These are phyloP conservation scores for Debaryomycetaceae sp. DNA, from an alignment of 1,139 yeast genomes.

Conservation along the genomic window DNA sequence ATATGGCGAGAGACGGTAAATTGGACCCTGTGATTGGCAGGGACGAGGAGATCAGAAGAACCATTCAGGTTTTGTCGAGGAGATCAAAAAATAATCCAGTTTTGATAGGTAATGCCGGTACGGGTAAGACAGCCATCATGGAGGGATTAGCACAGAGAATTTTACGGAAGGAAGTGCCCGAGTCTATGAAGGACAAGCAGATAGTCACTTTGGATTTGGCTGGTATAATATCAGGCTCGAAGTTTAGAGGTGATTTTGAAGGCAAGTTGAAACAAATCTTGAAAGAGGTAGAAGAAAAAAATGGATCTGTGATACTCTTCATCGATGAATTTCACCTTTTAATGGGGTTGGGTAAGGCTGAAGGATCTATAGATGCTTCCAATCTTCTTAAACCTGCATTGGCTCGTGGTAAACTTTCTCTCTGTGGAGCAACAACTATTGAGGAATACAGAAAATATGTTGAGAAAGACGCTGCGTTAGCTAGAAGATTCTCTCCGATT, in stretches of 20 bases:
- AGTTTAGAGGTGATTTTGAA: constrained; percentile 94
- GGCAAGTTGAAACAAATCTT: constrained; percentile 80
- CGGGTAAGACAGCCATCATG: constrained; percentile 95
- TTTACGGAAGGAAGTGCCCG: constrained; percentile 90
- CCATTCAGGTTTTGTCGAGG: constrained; percentile 86
- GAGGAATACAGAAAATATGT: constrained; percentile 85
- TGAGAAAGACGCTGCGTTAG: constrained; percentile 88
- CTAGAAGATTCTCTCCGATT: constrained; percentile 91
- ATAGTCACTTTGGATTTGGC: constrained; percentile 86
- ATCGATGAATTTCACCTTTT: constrained; percentile 91
- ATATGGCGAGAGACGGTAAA: constrained; percentile 83
- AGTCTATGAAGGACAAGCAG: constrained; percentile 79
- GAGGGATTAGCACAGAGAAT: constrained; percentile 96
- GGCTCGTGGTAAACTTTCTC: constrained; percentile 88
- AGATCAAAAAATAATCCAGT: constrained; percentile 95
- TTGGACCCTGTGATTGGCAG: constrained; percentile 96
- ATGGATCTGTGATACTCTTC: constrained; percentile 76
- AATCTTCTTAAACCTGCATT: constrained; percentile 89
- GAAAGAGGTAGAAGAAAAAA: constrained; percentile 80
- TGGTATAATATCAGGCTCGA: constrained; percentile 88
- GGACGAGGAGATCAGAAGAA: constrained; percentile 90
- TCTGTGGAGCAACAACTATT: constrained; percentile 94
- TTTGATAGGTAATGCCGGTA: constrained; percentile 92
- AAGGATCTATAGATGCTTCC: constrained; percentile 95
- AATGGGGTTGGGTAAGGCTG: constrained; percentile 90